Conservation (phyloP, 2,329 filamentous ascomycete species). For the Fusarium circinatum region DNA sequence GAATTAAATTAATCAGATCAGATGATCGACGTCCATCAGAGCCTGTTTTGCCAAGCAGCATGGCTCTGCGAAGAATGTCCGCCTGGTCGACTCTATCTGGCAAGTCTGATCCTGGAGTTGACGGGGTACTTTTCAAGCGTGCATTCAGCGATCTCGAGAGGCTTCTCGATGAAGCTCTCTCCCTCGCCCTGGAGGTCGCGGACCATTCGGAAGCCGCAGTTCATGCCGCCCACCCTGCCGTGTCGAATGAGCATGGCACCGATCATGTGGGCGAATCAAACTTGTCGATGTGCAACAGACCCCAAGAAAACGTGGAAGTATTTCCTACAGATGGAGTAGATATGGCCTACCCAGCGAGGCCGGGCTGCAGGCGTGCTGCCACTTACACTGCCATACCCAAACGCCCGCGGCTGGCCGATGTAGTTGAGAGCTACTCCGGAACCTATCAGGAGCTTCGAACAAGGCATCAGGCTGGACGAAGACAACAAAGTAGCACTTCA, state of each 20-base stretch:
- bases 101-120: conserved; percentile 38
- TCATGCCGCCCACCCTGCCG: conserved; percentile 17
- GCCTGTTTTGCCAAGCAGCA: conserved; percentile 25
- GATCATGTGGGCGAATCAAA: conserved; percentile 3
- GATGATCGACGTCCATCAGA: conserved; percentile 39
- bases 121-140: conserved; percentile 47
- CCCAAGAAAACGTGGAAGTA: conserved; percentile 13
- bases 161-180: conserved; percentile 58
- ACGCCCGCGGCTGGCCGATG: conserved; percentile 41
- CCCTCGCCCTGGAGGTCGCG: conserved; percentile 54
- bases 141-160: conserved; percentile 57
- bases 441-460: conserved; percentile 12
- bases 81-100: conserved; percentile 31
- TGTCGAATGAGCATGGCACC: conserved; percentile 10
- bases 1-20: conserved; percentile 11
- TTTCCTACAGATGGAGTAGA: conserved; percentile 13
- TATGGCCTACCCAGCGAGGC: conserved; percentile 7
- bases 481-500: neutral
- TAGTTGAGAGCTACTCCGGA: conserved; percentile 44
- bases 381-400: conserved; percentile 37
- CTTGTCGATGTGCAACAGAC: neutral
- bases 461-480: neutral
- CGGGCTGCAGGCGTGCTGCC: conserved; percentile 40
- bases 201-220: conserved; percentile 44
- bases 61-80: conserved; percentile 30